Evolutionary conservation across 2,329 filamentous ascomycete genomes (phyloP).

Genomic region (Pseudogymnoascus sp.): DNA sequence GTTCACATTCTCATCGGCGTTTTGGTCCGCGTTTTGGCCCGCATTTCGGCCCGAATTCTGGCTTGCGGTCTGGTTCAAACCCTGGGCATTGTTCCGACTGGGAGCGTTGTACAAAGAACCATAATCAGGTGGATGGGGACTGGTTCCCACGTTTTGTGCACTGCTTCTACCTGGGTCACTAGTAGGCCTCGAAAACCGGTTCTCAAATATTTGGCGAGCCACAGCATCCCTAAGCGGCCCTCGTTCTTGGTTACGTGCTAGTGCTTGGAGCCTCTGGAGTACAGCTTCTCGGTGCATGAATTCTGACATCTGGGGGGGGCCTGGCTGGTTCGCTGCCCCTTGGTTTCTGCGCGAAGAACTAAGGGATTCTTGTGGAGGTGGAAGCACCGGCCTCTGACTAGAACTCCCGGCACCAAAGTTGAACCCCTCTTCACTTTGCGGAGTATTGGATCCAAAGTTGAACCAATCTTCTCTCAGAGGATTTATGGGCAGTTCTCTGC

Average conservation of each 20-base stretch:
- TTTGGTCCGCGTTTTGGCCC: background rate
- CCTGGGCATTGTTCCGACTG: no score
- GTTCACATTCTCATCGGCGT: background rate
- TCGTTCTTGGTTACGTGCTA: background rate
- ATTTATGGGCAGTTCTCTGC: no score
- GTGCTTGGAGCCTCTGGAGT: background rate
- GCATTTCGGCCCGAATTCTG: background rate
- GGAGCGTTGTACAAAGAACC: background rate
- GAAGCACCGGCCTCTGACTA: no score
- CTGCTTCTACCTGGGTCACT: background rate
- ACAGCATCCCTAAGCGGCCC: background rate
- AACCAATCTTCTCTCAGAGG: background rate
- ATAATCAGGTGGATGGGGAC: background rate
- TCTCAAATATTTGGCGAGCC: background rate
- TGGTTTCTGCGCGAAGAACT: background rate
- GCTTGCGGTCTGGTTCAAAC: background rate
- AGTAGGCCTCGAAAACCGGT: background rate
- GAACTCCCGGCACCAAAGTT: background rate
- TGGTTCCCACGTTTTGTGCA: background rate
- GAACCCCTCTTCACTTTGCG: background rate
- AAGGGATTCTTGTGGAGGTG: background rate
- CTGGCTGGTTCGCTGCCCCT: background rate
- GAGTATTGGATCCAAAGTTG: background rate
- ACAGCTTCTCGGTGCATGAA: background rate
- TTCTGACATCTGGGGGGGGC: background rate